phyloP scores from a whole-genome alignment of 352 stramenopile genomes.

The Phytophthora vignae region DNA sequence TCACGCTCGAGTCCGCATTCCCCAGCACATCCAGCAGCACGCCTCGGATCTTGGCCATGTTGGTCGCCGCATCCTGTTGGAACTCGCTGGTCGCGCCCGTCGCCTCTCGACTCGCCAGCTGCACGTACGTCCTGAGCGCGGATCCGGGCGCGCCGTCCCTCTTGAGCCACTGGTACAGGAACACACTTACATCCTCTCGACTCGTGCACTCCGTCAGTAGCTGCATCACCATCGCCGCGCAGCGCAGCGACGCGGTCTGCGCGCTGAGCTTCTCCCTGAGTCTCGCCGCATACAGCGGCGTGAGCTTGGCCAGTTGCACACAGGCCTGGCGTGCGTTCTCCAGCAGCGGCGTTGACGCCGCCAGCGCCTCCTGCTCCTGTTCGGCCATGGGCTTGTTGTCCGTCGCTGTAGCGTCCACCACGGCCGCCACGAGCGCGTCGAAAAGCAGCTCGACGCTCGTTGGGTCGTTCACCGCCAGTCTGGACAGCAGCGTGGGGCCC shows the following conservation, averaged over 20 bases:
- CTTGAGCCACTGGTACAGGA: conserved; percentile 39
- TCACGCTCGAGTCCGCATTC: conserved; percentile 12
- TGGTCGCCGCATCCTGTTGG: conserved; percentile 22
- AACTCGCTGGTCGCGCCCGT: conserved; percentile 18
- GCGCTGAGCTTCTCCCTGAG: conserved; percentile 42
- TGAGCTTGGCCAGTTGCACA: conserved; percentile 43
- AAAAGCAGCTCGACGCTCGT: conserved; percentile 47
- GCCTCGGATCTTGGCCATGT: conserved; percentile 25
- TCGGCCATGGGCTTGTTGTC: conserved; percentile 35
- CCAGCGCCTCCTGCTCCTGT: conserved; percentile 42
- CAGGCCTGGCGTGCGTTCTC: conserved; percentile 36
- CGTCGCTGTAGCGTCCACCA: conserved; percentile 26
- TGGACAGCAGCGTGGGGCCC: conserved; percentile 49
- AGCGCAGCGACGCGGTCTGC: conserved; percentile 38
- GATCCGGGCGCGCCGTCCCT: conserved; percentile 4
- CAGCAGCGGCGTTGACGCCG: conserved; percentile 3
- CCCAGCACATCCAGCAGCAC: conserved; percentile 39
- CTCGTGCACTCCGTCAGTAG: conserved; percentile 25
- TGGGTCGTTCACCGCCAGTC: conserved; percentile 63
- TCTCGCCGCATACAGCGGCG: conserved; percentile 47
- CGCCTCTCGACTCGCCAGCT: conserved; percentile 26
- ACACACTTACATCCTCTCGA: conserved; percentile 42
- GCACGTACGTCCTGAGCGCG: conserved; percentile 37
- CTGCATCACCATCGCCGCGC: conserved; percentile 28
- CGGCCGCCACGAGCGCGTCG: conserved; percentile 40